These are phyloP conservation scores for Curvularia verruculosa DNA, from an alignment of 2,329 filamentous ascomycete genomes.

Conservation along the genomic window DNA sequence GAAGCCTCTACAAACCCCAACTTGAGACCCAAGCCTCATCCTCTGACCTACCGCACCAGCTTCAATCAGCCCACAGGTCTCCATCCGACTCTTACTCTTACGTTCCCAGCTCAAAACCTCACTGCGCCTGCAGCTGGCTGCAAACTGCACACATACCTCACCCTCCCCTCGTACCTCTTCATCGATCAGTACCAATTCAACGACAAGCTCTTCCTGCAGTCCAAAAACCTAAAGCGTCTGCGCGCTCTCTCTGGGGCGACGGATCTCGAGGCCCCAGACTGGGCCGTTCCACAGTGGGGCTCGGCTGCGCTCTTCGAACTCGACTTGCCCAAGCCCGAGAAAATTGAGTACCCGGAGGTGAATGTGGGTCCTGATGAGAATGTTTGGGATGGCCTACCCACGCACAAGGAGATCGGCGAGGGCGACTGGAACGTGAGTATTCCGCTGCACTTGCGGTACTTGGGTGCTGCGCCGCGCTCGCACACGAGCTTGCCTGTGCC, in stretches of 20 bases:
- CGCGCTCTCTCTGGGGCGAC: constrained; percentile 75
- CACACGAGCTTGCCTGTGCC: constrained; percentile 63
- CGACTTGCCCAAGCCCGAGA: constrained; percentile 52
- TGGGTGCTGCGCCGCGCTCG: constrained; percentile 54
- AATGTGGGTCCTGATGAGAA: neutral
- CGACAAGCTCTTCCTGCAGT: constrained; percentile 76
- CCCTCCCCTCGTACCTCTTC: constrained; percentile 80
- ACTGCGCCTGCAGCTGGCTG: constrained; percentile 61
- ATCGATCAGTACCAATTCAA: constrained; percentile 85
- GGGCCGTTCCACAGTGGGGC: constrained; percentile 78
- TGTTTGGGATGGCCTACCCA: constrained; percentile 5
- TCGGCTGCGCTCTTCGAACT: constrained; percentile 79
- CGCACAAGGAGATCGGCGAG: constrained; percentile 26
- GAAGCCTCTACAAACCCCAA: constrained; percentile 6
- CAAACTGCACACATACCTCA: constrained; percentile 78
- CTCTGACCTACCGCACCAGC: constrained; percentile 68
- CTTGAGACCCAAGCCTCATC: constrained; percentile 32
- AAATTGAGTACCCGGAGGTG: constrained; percentile 16
- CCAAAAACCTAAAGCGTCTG: constrained; percentile 76
- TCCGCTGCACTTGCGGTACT: constrained; percentile 85
- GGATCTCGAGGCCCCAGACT: constrained; percentile 89
- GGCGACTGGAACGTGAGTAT: constrained; percentile 68
- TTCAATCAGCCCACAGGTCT: constrained; percentile 79
- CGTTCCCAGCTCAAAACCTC: constrained; percentile 63
- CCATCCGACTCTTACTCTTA: constrained; percentile 79